Evolutionary conservation across 129 eudicot genomes (phyloP).

Genomic region (Tagetes erecta): DNA sequence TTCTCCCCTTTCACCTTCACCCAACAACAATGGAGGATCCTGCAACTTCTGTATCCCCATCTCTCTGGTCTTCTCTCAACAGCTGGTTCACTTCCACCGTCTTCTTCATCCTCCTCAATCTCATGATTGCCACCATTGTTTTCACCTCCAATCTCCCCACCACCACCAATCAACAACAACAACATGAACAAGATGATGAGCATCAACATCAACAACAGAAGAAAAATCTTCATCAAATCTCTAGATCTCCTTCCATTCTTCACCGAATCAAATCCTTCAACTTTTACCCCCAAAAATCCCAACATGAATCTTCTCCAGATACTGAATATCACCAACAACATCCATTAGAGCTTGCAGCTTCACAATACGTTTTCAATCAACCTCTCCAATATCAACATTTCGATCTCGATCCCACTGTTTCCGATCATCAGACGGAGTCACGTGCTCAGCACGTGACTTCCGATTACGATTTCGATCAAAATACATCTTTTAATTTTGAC

Average conservation of each 20-base stretch:
- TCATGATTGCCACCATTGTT: constrained; percentile 84
- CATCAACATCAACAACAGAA: background rate
- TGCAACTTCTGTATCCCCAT: constrained; percentile 42
- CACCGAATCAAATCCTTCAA: constrained; percentile 76
- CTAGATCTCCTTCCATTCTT: constrained; percentile 65
- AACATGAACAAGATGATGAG: background rate
- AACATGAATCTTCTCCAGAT: constrained; percentile 22
- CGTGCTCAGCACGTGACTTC: too few species aligned
- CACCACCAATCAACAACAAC: constrained; percentile 25
- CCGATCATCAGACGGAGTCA: background rate
- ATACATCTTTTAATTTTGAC: constrained; percentile 6
- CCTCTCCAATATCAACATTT: constrained; percentile 38
- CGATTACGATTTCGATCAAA: too few species aligned
- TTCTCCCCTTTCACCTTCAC: background rate
- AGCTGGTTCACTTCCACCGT: constrained; percentile 92
- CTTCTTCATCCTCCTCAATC: constrained; percentile 79
- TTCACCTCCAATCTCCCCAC: constrained; percentile 59
- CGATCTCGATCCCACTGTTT: constrained; percentile 21
- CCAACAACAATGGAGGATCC: constrained; percentile 59
- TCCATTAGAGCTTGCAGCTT: constrained; percentile 32
- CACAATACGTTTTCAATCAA: constrained; percentile 42
- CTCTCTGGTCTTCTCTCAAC: constrained; percentile 74
- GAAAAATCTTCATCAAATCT: constrained; percentile 27
- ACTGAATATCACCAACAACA: constrained; percentile 27
- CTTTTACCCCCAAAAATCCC: constrained; percentile 40